Percentiles rank a stretch among this genome's conserved stretches.
These are phyloP conservation scores for Mucor lusitanicus DNA, from an alignment of 371 early-diverging fungal species.

Conservation along the genomic window DNA sequence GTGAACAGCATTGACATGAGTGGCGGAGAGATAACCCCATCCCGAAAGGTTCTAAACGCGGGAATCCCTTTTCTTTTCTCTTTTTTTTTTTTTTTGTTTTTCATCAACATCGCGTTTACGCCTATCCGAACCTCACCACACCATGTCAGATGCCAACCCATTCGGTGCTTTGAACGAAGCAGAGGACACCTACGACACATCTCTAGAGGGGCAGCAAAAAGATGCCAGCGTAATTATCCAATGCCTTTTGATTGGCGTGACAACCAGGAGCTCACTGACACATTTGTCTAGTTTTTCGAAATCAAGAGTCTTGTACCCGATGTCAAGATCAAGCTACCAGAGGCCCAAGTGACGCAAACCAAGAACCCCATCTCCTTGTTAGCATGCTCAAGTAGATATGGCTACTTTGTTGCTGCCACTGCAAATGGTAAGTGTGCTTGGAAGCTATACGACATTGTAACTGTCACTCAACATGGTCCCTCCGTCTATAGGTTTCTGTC, in stretches of 20 bases:
- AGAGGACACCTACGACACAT: not conserved
- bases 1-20: not conserved
- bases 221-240: not conserved
- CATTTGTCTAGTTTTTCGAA: slow-evolving; percentile 28
- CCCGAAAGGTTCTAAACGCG: not conserved
- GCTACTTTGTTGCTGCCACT: slow-evolving; percentile 45
- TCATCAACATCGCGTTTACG: not conserved
- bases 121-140: not conserved
- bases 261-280: not conserved
- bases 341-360: slow-evolving; percentile 20
- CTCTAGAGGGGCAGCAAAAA: slow-evolving; percentile 4
- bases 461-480: no score
- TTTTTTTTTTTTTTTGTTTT: not conserved
- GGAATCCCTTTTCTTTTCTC: not conserved
- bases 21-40: not conserved
- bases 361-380: slow-evolving; percentile 27
- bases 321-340: slow-evolving; percentile 38
- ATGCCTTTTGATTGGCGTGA: not conserved
- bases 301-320: slow-evolving; percentile 42
- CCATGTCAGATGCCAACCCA: not conserved
- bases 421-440: slow-evolving; percentile 21
- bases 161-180: not conserved
- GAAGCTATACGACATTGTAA: no score
- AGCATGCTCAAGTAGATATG: slow-evolving; percentile 39
- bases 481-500: slow-evolving; percentile 44